These are phyloP conservation scores for Pseudogymnoascus sp. DNA, from an alignment of 2,329 filamentous ascomycete species.

Conservation along the genomic window DNA sequence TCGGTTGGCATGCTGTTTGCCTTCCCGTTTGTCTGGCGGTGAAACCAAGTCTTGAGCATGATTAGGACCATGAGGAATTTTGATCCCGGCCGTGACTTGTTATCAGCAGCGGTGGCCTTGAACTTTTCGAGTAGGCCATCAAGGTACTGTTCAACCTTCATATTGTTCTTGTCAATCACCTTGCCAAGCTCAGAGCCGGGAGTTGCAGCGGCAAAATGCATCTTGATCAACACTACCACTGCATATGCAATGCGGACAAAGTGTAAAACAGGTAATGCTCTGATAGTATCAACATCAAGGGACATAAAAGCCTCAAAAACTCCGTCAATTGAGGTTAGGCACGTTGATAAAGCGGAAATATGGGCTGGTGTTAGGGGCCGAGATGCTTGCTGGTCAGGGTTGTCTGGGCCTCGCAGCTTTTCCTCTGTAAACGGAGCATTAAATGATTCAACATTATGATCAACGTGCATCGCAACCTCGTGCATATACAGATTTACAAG, in stretches of 20 bases:
- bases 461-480: slow-evolving; percentile 51
- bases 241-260: slow-evolving; percentile 50
- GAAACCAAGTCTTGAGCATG: slow-evolving; percentile 60
- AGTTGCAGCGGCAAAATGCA: slow-evolving; percentile 53
- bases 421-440: slow-evolving; percentile 30
- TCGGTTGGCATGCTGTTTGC: background rate
- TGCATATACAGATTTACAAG: slow-evolving; percentile 51
- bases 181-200: slow-evolving; percentile 60
- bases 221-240: slow-evolving; percentile 51
- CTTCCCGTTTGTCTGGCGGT: slow-evolving; percentile 27
- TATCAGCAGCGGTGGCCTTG: slow-evolving; percentile 52
- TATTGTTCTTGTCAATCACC: slow-evolving; percentile 59
- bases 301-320: slow-evolving; percentile 45
- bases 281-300: slow-evolving; percentile 40
- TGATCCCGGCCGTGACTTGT: slow-evolving; percentile 56
- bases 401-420: slow-evolving; percentile 17
- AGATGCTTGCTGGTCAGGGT: slow-evolving; percentile 15
- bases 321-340: slow-evolving; percentile 45
- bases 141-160: slow-evolving; percentile 60
- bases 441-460: slow-evolving; percentile 49
- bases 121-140: slow-evolving; percentile 65
- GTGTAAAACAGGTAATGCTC: slow-evolving; percentile 42
- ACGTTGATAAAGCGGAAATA: slow-evolving; percentile 45
- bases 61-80: slow-evolving; percentile 66
- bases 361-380: slow-evolving; percentile 32